Evolutionary conservation across 1,284 basidiomycete species (phyloP), one percentile per base, ranked within the genome.

Genomic region (Ustilago tritici): DNA sequence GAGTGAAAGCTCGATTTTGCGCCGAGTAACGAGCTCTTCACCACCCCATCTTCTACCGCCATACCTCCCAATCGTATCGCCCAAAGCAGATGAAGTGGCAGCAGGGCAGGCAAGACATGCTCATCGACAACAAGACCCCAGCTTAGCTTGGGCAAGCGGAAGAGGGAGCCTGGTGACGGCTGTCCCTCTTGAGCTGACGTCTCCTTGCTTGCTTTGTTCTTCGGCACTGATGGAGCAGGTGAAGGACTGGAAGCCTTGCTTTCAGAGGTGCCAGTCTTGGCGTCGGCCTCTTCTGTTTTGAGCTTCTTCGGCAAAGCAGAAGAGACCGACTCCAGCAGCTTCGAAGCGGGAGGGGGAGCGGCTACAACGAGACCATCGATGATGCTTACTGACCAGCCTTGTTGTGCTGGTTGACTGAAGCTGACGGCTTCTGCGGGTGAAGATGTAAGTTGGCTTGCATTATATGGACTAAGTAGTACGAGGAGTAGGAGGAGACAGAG

Each of bases 401-500:
- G 36, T 35, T 64, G 61, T 12, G 69, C 58, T 17, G 74, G 69
- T 32, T 71, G 65, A 52, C 69, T 76, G 50, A 57, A 23, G 62
- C 69, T 71, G 14, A 68, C 52, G 6, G 12, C 35, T 15, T 14
- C 17, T 17, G 50, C 53, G 7, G 49, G 10, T 2, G 63, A 40
- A 3, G 65, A 54, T 19, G 70, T 59, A 50, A 76, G 74, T 46
- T 76, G 74, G 28, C 52, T 63, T 8, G 57, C 62, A 31, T 74
- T 66, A 55, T 79, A 50, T 11, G 74, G 68, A 19, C 70, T 69
- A 36, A 81, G 61, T 5, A 81, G 75, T 3, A 81, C 55, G 38
- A 81, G 38, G 1, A 81, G 66, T 19, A 80, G 64, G 10, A 81
- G 43, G 8, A 81, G 65, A 43, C 76, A 66, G 36, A 81, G 71